Evolutionary conservation across 1,284 basidiomycete genomes (phyloP), one percentile per base, ranked within the genome.

Genomic region (Mycena citricolor): DNA sequence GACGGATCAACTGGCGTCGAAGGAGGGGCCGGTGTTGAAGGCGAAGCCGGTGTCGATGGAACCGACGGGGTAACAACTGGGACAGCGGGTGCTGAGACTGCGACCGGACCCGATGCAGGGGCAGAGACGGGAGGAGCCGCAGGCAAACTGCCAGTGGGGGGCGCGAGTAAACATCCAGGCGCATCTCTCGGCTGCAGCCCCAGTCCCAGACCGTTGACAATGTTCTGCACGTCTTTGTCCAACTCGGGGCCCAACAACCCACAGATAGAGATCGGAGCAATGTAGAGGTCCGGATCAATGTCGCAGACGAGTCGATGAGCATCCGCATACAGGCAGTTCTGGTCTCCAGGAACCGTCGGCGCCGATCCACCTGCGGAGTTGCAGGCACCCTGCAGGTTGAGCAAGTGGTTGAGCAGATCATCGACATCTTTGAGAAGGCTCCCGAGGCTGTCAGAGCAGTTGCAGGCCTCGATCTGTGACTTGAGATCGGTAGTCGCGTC

Each of bases 151-250:
- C n/a, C n/a, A n/a, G n/a, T n/a, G n/a, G n/a, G n/a, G 0, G 75
- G 73, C 11, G 62, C 56, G n/a, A 66, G 69, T 79, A n/a, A 77
- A 83, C 57, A 59, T 74, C 57, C n/a, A n/a, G n/a, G n/a, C n/a
- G n/a, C n/a, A 68, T 73, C 21, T n/a, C n/a, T n/a, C n/a, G n/a
- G n/a, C n/a, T 29, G 26, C 26, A 29, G 26, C 10, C 36, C 36
- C 11, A 39, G 24, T n/a, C 36, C 36, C 8, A 39, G 10, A 7
- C 8, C 8, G 19, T 39, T 17, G 17, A 39, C 17, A 12, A 39
- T 19, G 2, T 16, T 19, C 26, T 45, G 43, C 14, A 45, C 2
- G 4, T 8, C 4, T 6, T 7, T 28, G 17, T 3, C 23, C 19
- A 45, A 30, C 2, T n/a, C 26, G 5, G 21, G 14, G 29, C 39